phyloP scores from a whole-genome alignment of 2,329 filamentous ascomycete species.

The Talaromyces rugulosus region DNA sequence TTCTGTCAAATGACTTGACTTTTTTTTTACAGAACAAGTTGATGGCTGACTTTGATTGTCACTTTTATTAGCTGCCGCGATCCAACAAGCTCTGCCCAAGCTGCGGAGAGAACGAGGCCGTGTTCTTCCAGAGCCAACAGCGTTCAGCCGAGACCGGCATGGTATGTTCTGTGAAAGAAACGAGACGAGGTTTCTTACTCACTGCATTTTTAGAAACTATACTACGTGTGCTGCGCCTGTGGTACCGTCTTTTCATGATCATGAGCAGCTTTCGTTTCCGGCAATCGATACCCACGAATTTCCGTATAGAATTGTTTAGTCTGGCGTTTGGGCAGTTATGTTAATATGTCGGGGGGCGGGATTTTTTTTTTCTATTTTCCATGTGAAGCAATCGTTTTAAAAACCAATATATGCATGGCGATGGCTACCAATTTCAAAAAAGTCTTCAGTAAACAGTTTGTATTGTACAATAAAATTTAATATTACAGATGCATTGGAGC shows the following conservation, averaged over 20 bases:
- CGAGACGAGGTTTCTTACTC: conserved; percentile 15
- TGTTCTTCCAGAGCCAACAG: conserved; percentile 99
- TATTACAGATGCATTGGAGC: conserved; percentile 73
- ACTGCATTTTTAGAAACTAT: conserved; percentile 63
- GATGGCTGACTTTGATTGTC: conserved; percentile 19
- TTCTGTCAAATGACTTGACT: conserved; percentile 9
- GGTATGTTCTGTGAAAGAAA: conserved; percentile 55
- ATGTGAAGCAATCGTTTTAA: background rate
- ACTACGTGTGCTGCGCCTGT: conserved; percentile 91
- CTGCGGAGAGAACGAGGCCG: conserved; percentile 83
- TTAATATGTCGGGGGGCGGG: background rate
- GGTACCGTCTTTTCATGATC: conserved; percentile 69
- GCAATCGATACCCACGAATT: conserved; percentile 28
- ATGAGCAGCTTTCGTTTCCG: conserved; percentile 18
- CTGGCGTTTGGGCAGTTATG: background rate
- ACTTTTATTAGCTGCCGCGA: conserved; percentile 69
- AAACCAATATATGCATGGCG: background rate
- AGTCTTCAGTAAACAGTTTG: background rate
- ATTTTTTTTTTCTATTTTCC: background rate
- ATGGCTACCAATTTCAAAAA: background rate
- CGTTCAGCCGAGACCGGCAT: conserved; percentile 96
- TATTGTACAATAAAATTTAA: conserved; percentile 20
- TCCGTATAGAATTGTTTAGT: conserved; percentile 14
- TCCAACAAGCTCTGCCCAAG: conserved; percentile 79
- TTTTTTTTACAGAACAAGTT: conserved; percentile 4